Base-by-base conservation (phyloP, 495 filamentous ascomycete genomes). In the Tetracladium setigerum region DNA sequence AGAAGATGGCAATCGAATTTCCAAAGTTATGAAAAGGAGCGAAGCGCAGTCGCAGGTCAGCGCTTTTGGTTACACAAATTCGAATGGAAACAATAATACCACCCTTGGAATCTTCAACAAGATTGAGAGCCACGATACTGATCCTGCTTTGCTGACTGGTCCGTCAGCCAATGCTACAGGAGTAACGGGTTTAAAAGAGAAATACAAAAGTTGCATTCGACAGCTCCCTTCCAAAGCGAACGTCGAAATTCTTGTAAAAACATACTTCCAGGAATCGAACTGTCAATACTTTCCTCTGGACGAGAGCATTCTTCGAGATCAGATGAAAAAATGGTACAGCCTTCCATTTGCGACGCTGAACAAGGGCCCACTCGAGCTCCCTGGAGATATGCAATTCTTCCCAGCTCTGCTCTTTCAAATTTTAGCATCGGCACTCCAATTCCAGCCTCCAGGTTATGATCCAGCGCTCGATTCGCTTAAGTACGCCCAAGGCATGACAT, bases 201-300 rank as follows among this genome's bases (percentile, higher is more conserved):
- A 69, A 52, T 81, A 76, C 60, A 76, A 73, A 50, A 63, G 64
- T 22, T 50, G 72, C 10, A 68, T 78, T 37, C 66, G 77, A 30
- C 69, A 73, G 38, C 62, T 82, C 0, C 79, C 79, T 1, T 61
- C 75, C 1, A 63, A 68, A 40, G 58, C 61, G n/a, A 73, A 70
- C 58, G 69, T 76, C 44, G 68, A 75, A 27, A 64, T 70, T 46
- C 66, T 83, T 37, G 61, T 76, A 4, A 66, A 67, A 4, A 62
- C 74, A 4, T 83, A 72, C 61, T 80, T 83, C 50, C 47, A 52
- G 5, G 69, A 73, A 14, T 71, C 81, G 49, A 81, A 82, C 57
- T 78, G 76, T 70, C 70, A 76, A 43, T 82, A 83, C 47, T 72
- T 65, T 34, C 62, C 67, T 30, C 58, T 82, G 10, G 78, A 83